Evolutionary conservation across 202 grass and related monocot genomes (phyloP), one percentile per base, ranked within the genome.

Genomic region (Cymbopogon flexuosus): DNA sequence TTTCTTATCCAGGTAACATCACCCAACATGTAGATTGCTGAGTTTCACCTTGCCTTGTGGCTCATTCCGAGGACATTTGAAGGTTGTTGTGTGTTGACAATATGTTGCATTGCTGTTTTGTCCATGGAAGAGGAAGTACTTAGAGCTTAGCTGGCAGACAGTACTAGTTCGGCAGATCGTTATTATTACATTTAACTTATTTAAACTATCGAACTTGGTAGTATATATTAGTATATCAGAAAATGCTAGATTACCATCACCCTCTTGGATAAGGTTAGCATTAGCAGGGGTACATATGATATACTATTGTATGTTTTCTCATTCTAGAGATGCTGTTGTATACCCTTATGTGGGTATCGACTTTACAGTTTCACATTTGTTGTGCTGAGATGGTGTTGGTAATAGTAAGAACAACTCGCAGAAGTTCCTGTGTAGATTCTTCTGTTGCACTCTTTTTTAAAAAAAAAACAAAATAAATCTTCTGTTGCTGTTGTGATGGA

Each of bases 81-180:
- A 85, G 37, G 71, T 77, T 71, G 52, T 81, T 1, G 45, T 84
- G 5, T 70, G 61, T 80, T 1, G 43, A 88, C 10, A 76, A 84
- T 54, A 56, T 77, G 57, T 68, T 90, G 36, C 82, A 54, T 19
- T 83, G 35, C 47, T 57, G 30, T 69, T 79, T 62, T 75, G 76
- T 83, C 15, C 21, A 27, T 60, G 23, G 31, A 79, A 56, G 79
- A 67, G 15, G 29, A 63, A 36, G 49, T 14, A 33, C 34, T 52
- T 16, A 27, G 37, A 87, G 60, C 29, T 68, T 60, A 18, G 40
- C 5, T 54, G 70, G 19, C 0, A 30, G 22, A 68, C 63, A 83
- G 60, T 33, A 10, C 35, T 52, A 57, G 54, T 71, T 76, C 18
- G 29, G 15, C 41, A 69, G 40, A 64, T 64, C 68, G 58, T 73